Base-by-base conservation (phyloP, 805 yeast genomes). In the Teunomyces funiuensis region DNA sequence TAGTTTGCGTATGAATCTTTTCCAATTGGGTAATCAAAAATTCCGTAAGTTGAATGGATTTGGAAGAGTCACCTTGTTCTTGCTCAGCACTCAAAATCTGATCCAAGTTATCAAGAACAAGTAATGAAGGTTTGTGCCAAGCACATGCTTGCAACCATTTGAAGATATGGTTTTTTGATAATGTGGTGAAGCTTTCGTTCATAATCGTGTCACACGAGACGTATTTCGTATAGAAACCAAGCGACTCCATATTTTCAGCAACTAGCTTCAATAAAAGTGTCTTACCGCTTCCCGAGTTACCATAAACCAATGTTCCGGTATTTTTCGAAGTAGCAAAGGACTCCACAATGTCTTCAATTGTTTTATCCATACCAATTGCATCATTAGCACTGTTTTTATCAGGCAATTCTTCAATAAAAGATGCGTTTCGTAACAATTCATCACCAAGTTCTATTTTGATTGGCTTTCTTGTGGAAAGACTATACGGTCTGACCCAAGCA, bases 221-320 rank as follows among this genome's bases (percentile, higher is more conserved):
- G 44, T 71, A 53, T 49, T 74, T 71, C 22, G 81, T 58, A 39
- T 58, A 61, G 53, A 72, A 74, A 9, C 82, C 76, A 27, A 70
- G 58, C 2, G 64, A 55, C 1, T 58, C 39, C 5, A 85, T 53
- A 7, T 52, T 51, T 1, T 63, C 43, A 0, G 71, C 52, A 0
- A 85, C 55, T 18, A 72, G 65, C 3, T 69, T 60, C 11, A 81
- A 54, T 2, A 84, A 46, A 2, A 79, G 61, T 0, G 93, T 68
- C 57, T 91, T 91, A 0, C 98, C 98, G 46, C 88, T 76, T 0
- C 97, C 97, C 1, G 86, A 68, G 16, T 81, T 63, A 0, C 97
- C 98, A 50, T 80, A 74, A 0, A 90, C 53, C 40, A 88, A 63
- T 0, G 80, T 66, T 2, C 91, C 87, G 6, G 73, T 57, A 38